phyloP scores from a whole-genome alignment of 129 eudicot species.

The Arctium minus region DNA sequence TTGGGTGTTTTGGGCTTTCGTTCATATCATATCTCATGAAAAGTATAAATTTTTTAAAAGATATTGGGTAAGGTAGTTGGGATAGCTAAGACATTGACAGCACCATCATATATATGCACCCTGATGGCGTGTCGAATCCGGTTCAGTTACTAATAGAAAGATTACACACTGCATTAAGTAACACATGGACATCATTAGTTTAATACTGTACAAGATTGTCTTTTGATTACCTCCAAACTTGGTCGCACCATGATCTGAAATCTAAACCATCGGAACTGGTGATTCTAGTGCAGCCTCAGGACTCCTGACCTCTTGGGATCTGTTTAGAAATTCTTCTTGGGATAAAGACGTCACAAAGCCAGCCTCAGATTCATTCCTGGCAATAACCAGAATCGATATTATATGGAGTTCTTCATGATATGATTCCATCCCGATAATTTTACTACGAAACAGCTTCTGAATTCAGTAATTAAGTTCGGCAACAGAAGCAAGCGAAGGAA shows the following conservation, averaged over 20 bases:
- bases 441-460: not conserved
- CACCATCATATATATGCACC: not conserved
- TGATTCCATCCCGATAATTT: not conserved
- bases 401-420: not conserved
- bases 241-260: conserved; percentile 5
- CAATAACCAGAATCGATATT: not conserved
- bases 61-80: not conserved
- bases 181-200: conserved; percentile 1
- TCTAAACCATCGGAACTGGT: not conserved
- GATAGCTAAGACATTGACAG: not conserved
- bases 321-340: not conserved
- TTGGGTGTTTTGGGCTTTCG: not conserved
- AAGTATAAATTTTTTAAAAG: not conserved
- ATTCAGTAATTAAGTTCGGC: not conserved
- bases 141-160: not conserved
- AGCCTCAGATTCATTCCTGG: conserved; percentile 8
- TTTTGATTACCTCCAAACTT: conserved; percentile 13
- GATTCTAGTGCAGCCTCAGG: not conserved
- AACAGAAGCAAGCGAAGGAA: not conserved
- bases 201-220: conserved; percentile 9
- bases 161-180: not conserved
- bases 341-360: not conserved
- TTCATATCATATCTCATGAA: not conserved
- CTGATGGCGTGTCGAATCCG: not conserved
- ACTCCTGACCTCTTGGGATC: not conserved